phyloP scores from a whole-genome alignment of 2,329 filamentous ascomycete genomes.

The Penicillium occitanis region DNA sequence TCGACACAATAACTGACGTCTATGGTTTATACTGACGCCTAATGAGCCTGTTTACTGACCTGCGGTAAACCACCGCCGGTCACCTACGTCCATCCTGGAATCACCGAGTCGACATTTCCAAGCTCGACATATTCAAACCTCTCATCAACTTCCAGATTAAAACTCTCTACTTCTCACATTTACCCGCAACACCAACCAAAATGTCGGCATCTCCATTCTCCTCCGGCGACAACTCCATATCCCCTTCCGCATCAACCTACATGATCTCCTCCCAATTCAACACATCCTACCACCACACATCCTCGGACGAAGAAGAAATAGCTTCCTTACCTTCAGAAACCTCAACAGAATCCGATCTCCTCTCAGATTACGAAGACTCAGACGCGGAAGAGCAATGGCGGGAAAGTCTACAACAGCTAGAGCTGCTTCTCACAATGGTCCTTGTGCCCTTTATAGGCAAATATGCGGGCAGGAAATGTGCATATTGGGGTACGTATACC shows the following conservation, averaged over 20 bases:
- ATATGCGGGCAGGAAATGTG: constrained; percentile 90
- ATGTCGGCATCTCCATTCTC: constrained; percentile 32
- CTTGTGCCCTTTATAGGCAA: constrained; percentile 92
- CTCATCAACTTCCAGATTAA: neutral
- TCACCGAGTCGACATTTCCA: neutral
- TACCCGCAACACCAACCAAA: neutral
- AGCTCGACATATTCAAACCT: neutral
- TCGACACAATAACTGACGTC: neutral
- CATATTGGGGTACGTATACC: constrained; percentile 78
- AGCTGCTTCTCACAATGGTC: constrained; percentile 91
- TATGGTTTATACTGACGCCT: neutral
- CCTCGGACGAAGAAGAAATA: constrained; percentile 41
- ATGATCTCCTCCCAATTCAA: constrained; percentile 36
- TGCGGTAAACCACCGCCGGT: constrained; percentile 18
- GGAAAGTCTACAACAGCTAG: constrained; percentile 87
- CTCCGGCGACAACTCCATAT: constrained; percentile 30
- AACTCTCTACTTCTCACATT: neutral
- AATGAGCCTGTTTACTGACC: constrained; percentile 16
- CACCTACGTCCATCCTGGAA: neutral
- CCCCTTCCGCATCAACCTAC: constrained; percentile 41
- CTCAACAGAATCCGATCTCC: constrained; percentile 38
- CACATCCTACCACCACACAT: constrained; percentile 27
- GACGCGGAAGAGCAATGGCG: constrained; percentile 96
- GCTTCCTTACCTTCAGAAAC: constrained; percentile 46
- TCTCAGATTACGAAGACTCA: constrained; percentile 55